phyloP scores from a whole-genome alignment of 108 stramenopile species.

The Discostella pseudostelligera region DNA sequence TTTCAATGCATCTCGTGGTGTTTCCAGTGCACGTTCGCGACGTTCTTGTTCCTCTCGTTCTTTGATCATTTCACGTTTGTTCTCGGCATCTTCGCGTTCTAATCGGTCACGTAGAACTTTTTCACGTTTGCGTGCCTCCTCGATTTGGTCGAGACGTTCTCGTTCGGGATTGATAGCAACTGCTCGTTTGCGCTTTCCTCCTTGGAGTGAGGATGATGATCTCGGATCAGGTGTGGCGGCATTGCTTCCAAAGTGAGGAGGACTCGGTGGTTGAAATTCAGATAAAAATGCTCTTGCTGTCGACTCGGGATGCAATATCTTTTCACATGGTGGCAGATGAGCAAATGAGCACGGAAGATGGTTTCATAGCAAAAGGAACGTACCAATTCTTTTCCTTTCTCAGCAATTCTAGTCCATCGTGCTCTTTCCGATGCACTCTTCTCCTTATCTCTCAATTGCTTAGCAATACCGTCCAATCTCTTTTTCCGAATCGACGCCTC shows the following conservation, averaged over 20 bases:
- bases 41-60: constrained; percentile 49
- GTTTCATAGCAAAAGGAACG: not conserved
- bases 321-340: too few species aligned
- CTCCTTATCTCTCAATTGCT: constrained; percentile 61
- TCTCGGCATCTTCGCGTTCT: constrained; percentile 43
- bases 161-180: constrained; percentile 24
- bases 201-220: constrained; percentile 33
- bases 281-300: constrained; percentile 31
- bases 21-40: constrained; percentile 39
- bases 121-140: constrained; percentile 43
- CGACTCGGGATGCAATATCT: constrained; percentile 39
- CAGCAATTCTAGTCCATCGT: constrained; percentile 36
- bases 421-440: constrained; percentile 46
- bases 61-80: constrained; percentile 32
- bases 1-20: constrained; percentile 62
- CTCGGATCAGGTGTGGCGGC: not conserved
- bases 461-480: constrained; percentile 64
- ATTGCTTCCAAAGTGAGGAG: constrained; percentile 19
- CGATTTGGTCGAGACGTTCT: constrained; percentile 24
- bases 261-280: constrained; percentile 8
- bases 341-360: not conserved
- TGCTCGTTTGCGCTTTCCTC: constrained; percentile 35
- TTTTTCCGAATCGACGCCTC: constrained; percentile 49
- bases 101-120: constrained; percentile 28
- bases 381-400: constrained; percentile 25